Base-by-base conservation (phyloP, 148 eudicot species). In the Pouteria glomerata region DNA sequence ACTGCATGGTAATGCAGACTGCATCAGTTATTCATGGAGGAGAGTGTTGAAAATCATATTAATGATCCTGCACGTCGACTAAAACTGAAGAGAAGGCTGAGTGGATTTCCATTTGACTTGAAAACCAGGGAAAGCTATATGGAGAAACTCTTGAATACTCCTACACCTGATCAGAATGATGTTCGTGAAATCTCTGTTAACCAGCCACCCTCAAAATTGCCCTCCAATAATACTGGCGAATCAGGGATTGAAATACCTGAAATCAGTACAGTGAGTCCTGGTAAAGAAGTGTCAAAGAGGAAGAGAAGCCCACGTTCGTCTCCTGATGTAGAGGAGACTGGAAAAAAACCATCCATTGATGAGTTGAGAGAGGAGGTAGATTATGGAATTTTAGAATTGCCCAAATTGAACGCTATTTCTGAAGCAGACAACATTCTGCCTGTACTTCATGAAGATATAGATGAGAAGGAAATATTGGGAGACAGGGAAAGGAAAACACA, bases 21-120 rank as follows among this genome's bases (percentile, higher is more conserved):
- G 74, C 97, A 95, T 76, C 96, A 91, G 77, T 81, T 95, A 74
- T 87, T 95, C 52, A 71, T 92, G 80, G 99, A 91, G 76, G 99
- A 94, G 85, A 89, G 88, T 52, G 82, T 88, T 75, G 92, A 87
- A 70, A 88, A 81, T 80, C 88, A 87, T 78, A 78, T 73, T 51
- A 87, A 58, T 81, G 91, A 81, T 62, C 85, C 89, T 81, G 88
- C 90, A 67, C 82, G 84, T 58, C 90, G 86, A 57, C 97, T 89
- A 74, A 91, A 90, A 79, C 76, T 92, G 75, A 95, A 92, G 84
- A 90, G 89, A 80, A 87, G 87, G 85, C 88, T 85, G 73, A 87
- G 83, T 73, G 90, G 93, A 73, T 88, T 86, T 78, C 86, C 85
- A 59, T 87, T 85, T 51, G 80, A 80, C 73, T 76, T 80, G n/a